phyloP scores from a whole-genome alignment of 129 eudicot species.

The Lactuca sativa region DNA sequence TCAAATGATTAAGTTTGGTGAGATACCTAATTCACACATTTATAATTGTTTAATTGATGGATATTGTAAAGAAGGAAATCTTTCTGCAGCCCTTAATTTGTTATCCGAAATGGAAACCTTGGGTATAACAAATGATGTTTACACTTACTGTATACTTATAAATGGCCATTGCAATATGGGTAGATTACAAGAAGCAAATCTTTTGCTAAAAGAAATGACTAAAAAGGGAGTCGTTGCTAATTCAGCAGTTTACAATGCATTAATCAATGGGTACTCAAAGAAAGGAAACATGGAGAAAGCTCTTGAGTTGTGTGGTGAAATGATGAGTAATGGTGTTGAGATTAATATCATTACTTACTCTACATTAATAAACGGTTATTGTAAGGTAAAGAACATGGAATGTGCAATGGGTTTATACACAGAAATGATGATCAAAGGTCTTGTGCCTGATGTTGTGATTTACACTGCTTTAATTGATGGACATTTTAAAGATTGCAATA shows the following conservation, averaged over 20 bases:
- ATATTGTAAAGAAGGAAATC: constrained; percentile 49
- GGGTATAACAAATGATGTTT: constrained; percentile 53
- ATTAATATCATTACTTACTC: constrained; percentile 68
- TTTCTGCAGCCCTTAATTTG: constrained; percentile 49
- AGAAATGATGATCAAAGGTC: constrained; percentile 79
- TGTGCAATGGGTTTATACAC: constrained; percentile 77
- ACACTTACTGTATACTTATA: constrained; percentile 63
- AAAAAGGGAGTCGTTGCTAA: constrained; percentile 42
- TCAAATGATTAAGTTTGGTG: constrained; percentile 61
- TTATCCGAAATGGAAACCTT: constrained; percentile 56
- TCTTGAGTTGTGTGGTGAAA: constrained; percentile 61
- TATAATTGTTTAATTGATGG: constrained; percentile 75
- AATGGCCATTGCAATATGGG: constrained; percentile 61
- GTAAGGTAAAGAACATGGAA: constrained; percentile 54
- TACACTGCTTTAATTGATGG: constrained; percentile 79
- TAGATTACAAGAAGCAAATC: constrained; percentile 57
- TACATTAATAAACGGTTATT: constrained; percentile 71
- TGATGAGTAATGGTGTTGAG: constrained; percentile 62
- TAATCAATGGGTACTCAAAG: constrained; percentile 62
- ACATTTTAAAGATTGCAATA: constrained; percentile 60
- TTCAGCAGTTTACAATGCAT: constrained; percentile 61
- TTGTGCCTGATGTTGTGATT: constrained; percentile 69
- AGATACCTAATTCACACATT: constrained; percentile 55
- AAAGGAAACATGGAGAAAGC: constrained; percentile 65
- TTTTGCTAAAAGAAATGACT: constrained; percentile 49